Percentiles rank a stretch among this genome's conserved stretches.
Conservation (phyloP, 2,329 filamentous ascomycete genomes). For the Fusarium oligoseptatum region DNA sequence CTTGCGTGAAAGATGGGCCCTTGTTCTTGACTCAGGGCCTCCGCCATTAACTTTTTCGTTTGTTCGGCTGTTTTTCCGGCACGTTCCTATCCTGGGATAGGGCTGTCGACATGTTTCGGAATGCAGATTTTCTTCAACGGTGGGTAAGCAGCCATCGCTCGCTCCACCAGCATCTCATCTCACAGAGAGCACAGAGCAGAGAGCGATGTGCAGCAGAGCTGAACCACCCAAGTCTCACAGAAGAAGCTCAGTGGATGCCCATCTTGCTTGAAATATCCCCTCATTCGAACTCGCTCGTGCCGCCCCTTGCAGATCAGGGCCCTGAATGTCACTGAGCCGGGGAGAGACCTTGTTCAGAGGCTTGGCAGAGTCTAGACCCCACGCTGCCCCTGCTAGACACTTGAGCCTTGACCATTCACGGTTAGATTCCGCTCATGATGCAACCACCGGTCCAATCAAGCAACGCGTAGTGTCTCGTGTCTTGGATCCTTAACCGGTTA, state of each 20-base stretch:
- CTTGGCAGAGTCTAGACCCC: background rate
- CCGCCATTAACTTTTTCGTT: background rate
- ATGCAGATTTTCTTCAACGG: background rate
- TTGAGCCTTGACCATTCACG: background rate
- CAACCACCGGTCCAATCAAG: background rate
- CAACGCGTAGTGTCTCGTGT: background rate
- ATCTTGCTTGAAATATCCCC: background rate
- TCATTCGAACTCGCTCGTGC: background rate
- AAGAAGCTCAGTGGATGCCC: background rate
- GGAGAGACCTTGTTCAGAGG: background rate
- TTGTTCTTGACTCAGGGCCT: background rate
- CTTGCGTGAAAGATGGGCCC: background rate
- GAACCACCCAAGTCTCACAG: background rate
- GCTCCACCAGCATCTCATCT: background rate
- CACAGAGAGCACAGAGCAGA: background rate
- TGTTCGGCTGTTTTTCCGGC: background rate
- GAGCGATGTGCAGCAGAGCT: background rate
- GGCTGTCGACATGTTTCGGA: background rate
- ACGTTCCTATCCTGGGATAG: background rate
- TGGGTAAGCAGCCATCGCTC: conserved; percentile 1
- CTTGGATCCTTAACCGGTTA: background rate
- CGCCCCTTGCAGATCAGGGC: conserved; percentile 1
- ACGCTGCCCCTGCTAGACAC: background rate
- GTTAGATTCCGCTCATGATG: conserved; percentile 1
- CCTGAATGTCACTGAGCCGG: background rate